Percentiles rank a stretch among this genome's conserved stretches.
Conservation (phyloP, 2,329 filamentous ascomycete species). For the Dactylella cylindrospora region DNA sequence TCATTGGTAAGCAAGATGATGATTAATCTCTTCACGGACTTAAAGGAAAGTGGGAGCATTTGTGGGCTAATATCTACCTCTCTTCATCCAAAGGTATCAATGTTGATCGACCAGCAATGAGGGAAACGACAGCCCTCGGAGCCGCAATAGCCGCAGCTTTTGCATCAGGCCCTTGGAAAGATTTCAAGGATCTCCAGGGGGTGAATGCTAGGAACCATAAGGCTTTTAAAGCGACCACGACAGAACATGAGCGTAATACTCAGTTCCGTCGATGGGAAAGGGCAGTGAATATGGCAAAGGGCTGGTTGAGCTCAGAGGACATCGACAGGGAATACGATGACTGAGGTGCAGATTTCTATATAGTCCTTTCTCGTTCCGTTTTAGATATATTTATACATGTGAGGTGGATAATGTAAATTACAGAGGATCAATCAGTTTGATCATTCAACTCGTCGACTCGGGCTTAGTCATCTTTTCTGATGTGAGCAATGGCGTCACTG, state of each 20-base stretch:
- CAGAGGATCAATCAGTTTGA: too few relatives aligned
- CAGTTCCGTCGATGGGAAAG: conserved; percentile 33
- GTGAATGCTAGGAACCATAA: conserved; percentile 32
- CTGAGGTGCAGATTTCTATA: neutral
- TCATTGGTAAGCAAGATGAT: conserved; percentile 58
- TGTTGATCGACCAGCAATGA: conserved; percentile 81
- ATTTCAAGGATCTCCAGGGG: conserved; percentile 6
- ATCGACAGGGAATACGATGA: conserved; percentile 38
- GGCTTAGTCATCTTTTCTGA: too few relatives aligned
- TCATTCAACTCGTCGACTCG: too few relatives aligned
- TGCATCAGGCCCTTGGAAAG: conserved; percentile 11
- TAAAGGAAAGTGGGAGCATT: neutral
- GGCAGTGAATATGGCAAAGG: conserved; percentile 35
- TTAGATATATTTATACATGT: neutral
- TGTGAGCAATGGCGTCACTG: too few relatives aligned
- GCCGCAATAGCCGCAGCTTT: conserved; percentile 89
- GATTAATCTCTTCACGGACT: neutral
- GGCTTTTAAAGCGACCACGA: conserved; percentile 18
- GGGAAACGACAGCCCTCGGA: conserved; percentile 84
- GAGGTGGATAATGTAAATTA: too few relatives aligned
- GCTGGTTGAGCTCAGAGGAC: conserved; percentile 38
- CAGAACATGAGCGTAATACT: neutral
- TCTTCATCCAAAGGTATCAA: conserved; percentile 61
- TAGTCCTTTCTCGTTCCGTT: neutral
- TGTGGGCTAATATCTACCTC: neutral